phyloP scores from a whole-genome alignment of 2,329 filamentous ascomycete species.

The Fusarium verrucosum region DNA sequence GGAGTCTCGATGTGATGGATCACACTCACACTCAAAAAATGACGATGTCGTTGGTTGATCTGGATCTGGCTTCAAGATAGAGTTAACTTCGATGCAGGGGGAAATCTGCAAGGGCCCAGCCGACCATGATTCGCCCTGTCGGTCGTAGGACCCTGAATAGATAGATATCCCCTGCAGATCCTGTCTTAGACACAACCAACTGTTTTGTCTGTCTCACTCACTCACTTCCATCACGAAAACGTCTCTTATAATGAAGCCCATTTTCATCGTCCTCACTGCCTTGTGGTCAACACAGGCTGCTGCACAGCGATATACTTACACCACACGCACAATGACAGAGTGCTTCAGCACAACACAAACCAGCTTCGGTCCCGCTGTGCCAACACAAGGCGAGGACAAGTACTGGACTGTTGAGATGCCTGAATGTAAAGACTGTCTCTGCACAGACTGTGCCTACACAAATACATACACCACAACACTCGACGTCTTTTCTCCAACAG shows the following conservation, averaged over 20 bases:
- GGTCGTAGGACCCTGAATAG: conserved; percentile 19
- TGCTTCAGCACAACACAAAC: conserved; percentile 40
- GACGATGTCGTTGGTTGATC: neutral
- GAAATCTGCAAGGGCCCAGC: conserved; percentile 23
- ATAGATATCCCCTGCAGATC: conserved; percentile 37
- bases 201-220: conserved; percentile 11
- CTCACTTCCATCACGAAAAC: neutral
- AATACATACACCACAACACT: conserved; percentile 41
- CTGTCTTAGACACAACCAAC: conserved; percentile 27
- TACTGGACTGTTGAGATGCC: conserved; percentile 41
- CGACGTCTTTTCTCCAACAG: conserved; percentile 36
- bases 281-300: conserved; percentile 18
- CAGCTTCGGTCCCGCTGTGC: conserved; percentile 36
- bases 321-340: conserved; percentile 39
- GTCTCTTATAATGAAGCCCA: conserved; percentile 32
- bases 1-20: conserved; percentile 1
- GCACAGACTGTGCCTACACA: conserved; percentile 36
- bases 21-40: neutral
- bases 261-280: conserved; percentile 11
- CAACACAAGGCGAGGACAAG: conserved; percentile 36
- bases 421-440: conserved; percentile 38
- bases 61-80: conserved; percentile 25
- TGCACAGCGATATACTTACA: conserved; percentile 41
- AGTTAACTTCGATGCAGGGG: conserved; percentile 28
- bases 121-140: conserved; percentile 20